These are phyloP conservation scores for Metschnikowia rubicola DNA, from an alignment of 805 yeast species.

Conservation along the genomic window DNA sequence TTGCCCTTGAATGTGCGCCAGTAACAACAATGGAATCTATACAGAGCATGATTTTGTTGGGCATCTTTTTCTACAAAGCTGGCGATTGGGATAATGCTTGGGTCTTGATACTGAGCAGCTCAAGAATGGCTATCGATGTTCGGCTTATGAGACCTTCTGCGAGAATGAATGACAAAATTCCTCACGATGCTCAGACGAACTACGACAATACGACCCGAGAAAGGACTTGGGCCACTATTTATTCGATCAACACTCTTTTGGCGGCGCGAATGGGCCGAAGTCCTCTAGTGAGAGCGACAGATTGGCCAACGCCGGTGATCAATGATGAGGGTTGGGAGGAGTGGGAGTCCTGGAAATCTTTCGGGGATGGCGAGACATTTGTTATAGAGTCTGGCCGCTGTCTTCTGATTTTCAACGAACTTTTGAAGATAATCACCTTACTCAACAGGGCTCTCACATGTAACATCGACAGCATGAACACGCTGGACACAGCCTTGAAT, in stretches of 20 bases:
- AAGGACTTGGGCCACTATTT: constrained; percentile 25
- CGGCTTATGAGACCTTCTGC: constrained; percentile 17
- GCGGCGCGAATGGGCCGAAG: constrained; percentile 24
- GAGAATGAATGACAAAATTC: background rate
- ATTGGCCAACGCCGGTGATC: constrained; percentile 23
- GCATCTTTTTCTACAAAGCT: constrained; percentile 19
- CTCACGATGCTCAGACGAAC: constrained; percentile 1
- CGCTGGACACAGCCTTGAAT: background rate
- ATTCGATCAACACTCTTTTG: constrained; percentile 20
- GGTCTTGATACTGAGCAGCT: constrained; percentile 21
- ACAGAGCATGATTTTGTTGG: constrained; percentile 21
- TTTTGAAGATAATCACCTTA: constrained; percentile 16
- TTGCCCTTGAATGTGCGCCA: constrained; percentile 21
- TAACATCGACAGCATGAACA: constrained; percentile 15
- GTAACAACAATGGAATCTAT: constrained; percentile 23
- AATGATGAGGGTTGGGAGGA: constrained; percentile 26
- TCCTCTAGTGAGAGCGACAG: constrained; percentile 22
- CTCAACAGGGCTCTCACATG: constrained; percentile 23
- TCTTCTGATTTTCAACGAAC: constrained; percentile 19
- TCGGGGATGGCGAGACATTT: constrained; percentile 5
- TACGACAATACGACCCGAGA: constrained; percentile 18
- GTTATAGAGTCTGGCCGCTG: constrained; percentile 21
- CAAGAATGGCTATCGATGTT: constrained; percentile 26
- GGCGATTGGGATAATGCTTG: constrained; percentile 27
- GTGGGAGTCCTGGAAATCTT: constrained; percentile 23